Conservation (phyloP, 176 grass and related monocot species). For the Phragmites australis region DNA sequence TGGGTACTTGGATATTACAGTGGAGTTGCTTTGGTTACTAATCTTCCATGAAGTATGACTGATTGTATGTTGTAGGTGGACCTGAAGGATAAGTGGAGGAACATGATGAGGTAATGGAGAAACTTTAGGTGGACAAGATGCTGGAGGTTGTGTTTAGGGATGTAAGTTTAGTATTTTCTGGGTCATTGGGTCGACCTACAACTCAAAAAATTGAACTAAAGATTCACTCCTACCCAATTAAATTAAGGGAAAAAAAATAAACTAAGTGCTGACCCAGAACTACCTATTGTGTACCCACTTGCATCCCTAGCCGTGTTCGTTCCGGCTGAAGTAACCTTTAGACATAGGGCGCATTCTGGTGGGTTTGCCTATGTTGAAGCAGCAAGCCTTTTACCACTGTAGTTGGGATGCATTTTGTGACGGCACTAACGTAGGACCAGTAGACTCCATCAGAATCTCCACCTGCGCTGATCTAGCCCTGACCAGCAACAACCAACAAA, state of each 20-base stretch:
- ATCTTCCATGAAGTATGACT: neutral
- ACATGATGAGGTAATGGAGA: conserved; percentile 56
- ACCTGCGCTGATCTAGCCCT: neutral
- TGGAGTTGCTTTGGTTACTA: neutral
- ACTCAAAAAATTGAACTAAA: no score
- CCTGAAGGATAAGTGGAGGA: conserved; percentile 94
- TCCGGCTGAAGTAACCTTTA: neutral
- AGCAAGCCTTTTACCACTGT: neutral
- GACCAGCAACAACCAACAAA: neutral
- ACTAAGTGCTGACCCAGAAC: no score
- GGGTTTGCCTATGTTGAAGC: neutral
- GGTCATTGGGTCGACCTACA: no score
- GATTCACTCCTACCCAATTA: no score
- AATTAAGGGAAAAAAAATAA: no score
- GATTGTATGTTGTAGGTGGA: conserved; percentile 47
- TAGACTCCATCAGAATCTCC: neutral
- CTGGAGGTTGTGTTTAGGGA: no score
- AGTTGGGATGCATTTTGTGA: neutral
- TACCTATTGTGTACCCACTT: no score
- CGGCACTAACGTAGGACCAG: neutral
- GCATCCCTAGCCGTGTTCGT: no score
- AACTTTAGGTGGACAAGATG: neutral
- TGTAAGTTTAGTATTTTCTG: no score
- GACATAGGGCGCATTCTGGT: neutral
- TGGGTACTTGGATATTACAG: conserved; percentile 29